These are phyloP conservation scores for Aspergillus transmontanensis DNA, from an alignment of 2,329 filamentous ascomycete species.

Conservation along the genomic window DNA sequence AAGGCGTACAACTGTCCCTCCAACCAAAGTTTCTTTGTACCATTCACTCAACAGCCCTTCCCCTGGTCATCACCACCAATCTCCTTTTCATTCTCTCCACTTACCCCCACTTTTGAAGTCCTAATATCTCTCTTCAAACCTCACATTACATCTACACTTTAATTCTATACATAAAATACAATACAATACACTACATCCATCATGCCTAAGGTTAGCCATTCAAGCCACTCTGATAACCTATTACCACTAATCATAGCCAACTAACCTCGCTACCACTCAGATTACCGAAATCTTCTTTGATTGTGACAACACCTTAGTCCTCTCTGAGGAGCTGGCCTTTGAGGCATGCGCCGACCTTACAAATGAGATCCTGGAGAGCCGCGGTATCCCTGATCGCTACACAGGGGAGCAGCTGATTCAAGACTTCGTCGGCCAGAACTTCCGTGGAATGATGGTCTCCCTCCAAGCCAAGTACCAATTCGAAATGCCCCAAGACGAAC, in stretches of 20 bases:
- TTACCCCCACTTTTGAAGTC: not conserved
- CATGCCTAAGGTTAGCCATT: slow-evolving; percentile 39
- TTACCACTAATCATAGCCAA: slow-evolving; percentile 13
- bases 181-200: slow-evolving; percentile 15
- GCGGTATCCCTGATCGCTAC: slow-evolving; percentile 69
- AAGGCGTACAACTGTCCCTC: not conserved
- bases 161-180: not conserved
- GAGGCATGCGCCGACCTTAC: slow-evolving; percentile 86
- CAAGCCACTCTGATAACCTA: not conserved
- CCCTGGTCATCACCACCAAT: not conserved
- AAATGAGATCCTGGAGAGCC: slow-evolving; percentile 77
- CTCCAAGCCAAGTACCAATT: slow-evolving; percentile 78
- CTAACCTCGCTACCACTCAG: slow-evolving; percentile 36
- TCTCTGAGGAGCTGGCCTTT: slow-evolving; percentile 88
- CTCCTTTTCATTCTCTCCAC: slow-evolving; percentile 8
- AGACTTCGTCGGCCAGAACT: slow-evolving; percentile 93
- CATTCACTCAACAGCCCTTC: not conserved
- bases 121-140: not conserved
- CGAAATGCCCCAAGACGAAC: slow-evolving; percentile 65
- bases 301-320: slow-evolving; percentile 85
- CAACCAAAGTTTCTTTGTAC: not conserved
- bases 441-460: slow-evolving; percentile 83
- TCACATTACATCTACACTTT: not conserved
- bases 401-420: slow-evolving; percentile 76
- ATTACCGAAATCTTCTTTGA: slow-evolving; percentile 76